A percentile compares a stretch with the other conserved stretches of the same genome.
These are phyloP conservation scores for Pholiota conissans DNA, from an alignment of 768 basidiomycete genomes.

Conservation along the genomic window DNA sequence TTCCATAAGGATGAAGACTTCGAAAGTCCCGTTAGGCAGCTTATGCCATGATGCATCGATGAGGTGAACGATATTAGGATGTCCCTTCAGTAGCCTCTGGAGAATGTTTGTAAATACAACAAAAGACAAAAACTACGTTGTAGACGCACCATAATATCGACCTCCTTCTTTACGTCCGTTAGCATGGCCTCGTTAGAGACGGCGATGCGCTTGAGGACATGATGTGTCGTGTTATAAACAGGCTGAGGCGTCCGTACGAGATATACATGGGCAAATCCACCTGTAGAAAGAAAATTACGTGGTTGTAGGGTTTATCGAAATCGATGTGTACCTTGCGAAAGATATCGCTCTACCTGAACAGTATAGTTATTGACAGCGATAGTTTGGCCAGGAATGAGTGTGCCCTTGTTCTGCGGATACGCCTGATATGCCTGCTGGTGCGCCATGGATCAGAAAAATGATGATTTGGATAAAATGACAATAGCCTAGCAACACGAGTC, in stretches of 20 bases:
- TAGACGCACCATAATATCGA: slow-evolving; percentile 90
- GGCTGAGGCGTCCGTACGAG: slow-evolving; percentile 85
- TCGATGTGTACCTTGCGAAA: slow-evolving; percentile 78
- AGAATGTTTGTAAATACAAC: slow-evolving; percentile 17
- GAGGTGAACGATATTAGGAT: slow-evolving; percentile 94
- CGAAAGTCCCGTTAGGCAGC: slow-evolving; percentile 80
- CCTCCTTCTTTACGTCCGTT: slow-evolving; percentile 94
- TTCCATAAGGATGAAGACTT: slow-evolving; percentile 99
- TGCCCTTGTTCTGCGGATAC: slow-evolving; percentile 61
- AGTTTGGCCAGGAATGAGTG: slow-evolving; percentile 78
- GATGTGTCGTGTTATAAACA: slow-evolving; percentile 88
- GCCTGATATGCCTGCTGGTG: slow-evolving; percentile 50
- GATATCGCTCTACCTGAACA: slow-evolving; percentile 92
- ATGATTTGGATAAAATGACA: slow-evolving; percentile 4
- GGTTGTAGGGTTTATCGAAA: slow-evolving; percentile 6
- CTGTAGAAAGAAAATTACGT: slow-evolving; percentile 40
- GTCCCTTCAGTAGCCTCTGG: slow-evolving; percentile 87
- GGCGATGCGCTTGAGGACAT: slow-evolving; percentile 96
- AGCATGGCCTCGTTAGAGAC: slow-evolving; percentile 89
- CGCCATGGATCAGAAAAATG: slow-evolving; percentile 41
- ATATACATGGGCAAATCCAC: slow-evolving; percentile 98
- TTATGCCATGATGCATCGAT: slow-evolving; percentile 93
- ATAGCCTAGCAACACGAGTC: slow-evolving; percentile 14
- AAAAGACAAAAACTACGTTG: slow-evolving; percentile 2
- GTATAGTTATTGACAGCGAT: slow-evolving; percentile 88